phyloP scores from a whole-genome alignment of 495 filamentous ascomycete species.

The Penicillium longicatenatum region DNA sequence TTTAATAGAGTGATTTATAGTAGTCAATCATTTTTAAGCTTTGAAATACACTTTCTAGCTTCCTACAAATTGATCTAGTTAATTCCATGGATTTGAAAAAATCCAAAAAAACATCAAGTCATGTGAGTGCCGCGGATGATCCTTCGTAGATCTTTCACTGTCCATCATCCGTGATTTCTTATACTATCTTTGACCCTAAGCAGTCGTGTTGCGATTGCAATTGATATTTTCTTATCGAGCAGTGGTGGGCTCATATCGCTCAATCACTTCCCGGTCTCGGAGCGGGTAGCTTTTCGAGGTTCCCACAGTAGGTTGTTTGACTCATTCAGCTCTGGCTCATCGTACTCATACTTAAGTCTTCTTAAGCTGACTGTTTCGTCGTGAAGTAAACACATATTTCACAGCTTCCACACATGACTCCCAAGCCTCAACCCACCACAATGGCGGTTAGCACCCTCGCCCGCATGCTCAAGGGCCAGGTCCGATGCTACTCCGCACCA shows the following conservation, averaged over 20 bases:
- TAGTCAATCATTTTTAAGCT: background rate
- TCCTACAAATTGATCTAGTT: background rate
- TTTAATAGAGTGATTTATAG: background rate
- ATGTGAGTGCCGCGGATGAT: constrained; percentile 7
- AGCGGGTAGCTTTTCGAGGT: constrained; percentile 27
- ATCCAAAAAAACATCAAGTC: constrained; percentile 1
- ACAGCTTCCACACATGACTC: constrained; percentile 28
- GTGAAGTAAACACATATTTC: background rate
- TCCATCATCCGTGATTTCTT: background rate
- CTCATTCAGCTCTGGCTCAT: constrained; percentile 14
- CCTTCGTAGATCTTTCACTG: background rate
- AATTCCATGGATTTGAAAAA: background rate
- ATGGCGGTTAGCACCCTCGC: constrained; percentile 39
- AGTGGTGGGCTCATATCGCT: constrained; percentile 14
- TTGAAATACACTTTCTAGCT: background rate
- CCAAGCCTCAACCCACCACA: constrained; percentile 31
- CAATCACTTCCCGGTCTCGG: constrained; percentile 22
- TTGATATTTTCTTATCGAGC: constrained; percentile 7
- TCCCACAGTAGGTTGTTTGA: constrained; percentile 18
- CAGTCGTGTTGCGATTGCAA: background rate
- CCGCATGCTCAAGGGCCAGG: constrained; percentile 47
- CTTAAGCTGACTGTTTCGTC: constrained; percentile 1
- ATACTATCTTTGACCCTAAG: background rate
- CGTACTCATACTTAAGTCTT: background rate
- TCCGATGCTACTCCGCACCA: constrained; percentile 63